Percentiles rank a stretch among this genome's conserved stretches.
These are phyloP conservation scores for Fagopyrum tataricum DNA, from an alignment of 148 eudicot genomes.

Conservation along the genomic window DNA sequence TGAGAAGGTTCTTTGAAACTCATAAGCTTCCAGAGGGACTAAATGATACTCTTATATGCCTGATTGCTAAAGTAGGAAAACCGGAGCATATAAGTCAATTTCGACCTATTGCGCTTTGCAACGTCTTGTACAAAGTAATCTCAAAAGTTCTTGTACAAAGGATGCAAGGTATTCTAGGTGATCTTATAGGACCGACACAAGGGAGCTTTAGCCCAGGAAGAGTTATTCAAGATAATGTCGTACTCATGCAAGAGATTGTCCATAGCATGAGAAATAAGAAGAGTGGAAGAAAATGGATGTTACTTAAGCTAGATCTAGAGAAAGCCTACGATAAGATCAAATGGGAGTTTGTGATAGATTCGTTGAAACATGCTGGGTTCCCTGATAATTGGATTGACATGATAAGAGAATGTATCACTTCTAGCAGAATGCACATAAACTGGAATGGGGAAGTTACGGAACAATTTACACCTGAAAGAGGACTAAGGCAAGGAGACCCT, in stretches of 20 bases:
- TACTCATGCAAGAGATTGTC: neutral
- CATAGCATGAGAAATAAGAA: neutral
- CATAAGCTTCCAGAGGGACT: too few relatives aligned
- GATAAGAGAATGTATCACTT: too few relatives aligned
- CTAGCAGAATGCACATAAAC: too few relatives aligned
- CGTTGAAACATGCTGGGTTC: neutral
- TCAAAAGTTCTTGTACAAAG: neutral
- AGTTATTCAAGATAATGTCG: neutral
- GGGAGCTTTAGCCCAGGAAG: neutral
- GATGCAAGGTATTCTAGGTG: neutral
- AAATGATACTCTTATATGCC: too few relatives aligned
- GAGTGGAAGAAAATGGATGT: neutral
- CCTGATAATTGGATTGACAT: neutral
- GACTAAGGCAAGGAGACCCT: too few relatives aligned
- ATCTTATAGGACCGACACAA: neutral
- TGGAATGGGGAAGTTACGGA: too few relatives aligned
- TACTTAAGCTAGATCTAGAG: neutral
- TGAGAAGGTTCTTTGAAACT: too few relatives aligned
- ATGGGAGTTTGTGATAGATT: neutral
- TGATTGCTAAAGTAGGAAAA: too few relatives aligned
- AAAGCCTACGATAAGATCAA: neutral
- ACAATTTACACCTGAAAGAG: too few relatives aligned
- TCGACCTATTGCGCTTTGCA: too few relatives aligned
- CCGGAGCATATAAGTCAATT: too few relatives aligned
- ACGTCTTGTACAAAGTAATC: too few relatives aligned